These are phyloP conservation scores for Sanghuangporus sanghuang DNA, from an alignment of 1,284 basidiomycete genomes.

Conservation along the genomic window DNA sequence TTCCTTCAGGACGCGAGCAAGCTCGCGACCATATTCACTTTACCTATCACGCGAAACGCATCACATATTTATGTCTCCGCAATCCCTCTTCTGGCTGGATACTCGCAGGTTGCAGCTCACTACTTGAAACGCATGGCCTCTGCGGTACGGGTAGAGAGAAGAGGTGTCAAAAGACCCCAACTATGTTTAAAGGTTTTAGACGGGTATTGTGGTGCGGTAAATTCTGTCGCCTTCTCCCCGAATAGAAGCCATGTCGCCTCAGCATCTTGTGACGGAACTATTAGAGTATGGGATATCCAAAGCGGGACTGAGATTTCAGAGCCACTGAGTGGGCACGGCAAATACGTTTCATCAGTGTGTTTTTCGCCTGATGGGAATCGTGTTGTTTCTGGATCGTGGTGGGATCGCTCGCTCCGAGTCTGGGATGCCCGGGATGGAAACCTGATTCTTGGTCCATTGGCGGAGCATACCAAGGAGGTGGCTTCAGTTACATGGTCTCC, in stretches of 20 bases:
- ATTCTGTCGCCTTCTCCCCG: not conserved
- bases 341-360: not conserved
- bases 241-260: not conserved
- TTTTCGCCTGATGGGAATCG: not conserved
- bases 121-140: not conserved
- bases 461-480: slow-evolving; percentile 8
- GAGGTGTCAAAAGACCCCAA: not conserved
- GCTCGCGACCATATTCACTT: not conserved
- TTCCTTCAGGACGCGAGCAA: not conserved
- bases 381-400: not conserved
- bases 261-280: not conserved
- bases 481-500: slow-evolving; percentile 18
- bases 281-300: not conserved
- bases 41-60: not conserved
- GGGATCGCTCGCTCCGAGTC: not conserved
- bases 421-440: not conserved
- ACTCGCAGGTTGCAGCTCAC: not conserved
- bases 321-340: not conserved
- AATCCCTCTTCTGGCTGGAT: slow-evolving; percentile 11
- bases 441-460: not conserved
- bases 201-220: not conserved
- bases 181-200: not conserved
- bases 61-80: slow-evolving; percentile 12
- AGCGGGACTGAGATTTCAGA: not conserved
- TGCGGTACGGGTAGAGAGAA: not conserved